phyloP scores from a whole-genome alignment of 1,284 basidiomycete species.

The Mycosarcoma maydis region DNA sequence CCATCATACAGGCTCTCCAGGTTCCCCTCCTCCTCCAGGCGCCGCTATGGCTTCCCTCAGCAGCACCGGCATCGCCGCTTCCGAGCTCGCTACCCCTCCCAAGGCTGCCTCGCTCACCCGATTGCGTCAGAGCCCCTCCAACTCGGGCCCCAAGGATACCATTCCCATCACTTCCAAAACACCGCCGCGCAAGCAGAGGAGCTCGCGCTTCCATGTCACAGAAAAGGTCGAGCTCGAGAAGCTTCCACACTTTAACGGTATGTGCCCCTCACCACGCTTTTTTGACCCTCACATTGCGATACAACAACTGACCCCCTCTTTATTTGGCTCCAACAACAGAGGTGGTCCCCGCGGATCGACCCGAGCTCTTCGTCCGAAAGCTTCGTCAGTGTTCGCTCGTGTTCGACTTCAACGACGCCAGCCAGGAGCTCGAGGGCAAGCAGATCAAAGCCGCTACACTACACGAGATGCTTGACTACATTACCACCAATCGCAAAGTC shows the following conservation, averaged over 20 bases:
- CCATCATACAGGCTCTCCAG: conserved; percentile 50
- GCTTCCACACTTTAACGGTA: conserved; percentile 90
- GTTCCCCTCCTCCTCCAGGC: conserved; percentile 55
- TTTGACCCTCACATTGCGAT: background rate
- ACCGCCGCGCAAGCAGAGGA: conserved; percentile 65
- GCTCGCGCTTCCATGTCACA: conserved; percentile 85
- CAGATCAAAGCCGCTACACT: conserved; percentile 98
- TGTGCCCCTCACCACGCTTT: conserved; percentile 65
- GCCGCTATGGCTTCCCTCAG: conserved; percentile 49
- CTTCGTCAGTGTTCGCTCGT: conserved; percentile 94
- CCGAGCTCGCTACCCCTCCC: conserved; percentile 53
- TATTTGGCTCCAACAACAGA: conserved; percentile 71
- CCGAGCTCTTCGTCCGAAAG: conserved; percentile 92
- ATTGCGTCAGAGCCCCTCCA: conserved; percentile 48
- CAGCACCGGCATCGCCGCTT: conserved; percentile 42
- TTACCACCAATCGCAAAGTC: conserved; percentile 93
- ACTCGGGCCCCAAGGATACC: conserved; percentile 60
- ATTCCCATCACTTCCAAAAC: conserved; percentile 63
- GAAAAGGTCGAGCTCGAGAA: conserved; percentile 96
- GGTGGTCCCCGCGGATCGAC: conserved; percentile 85
- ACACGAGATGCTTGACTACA: conserved; percentile 99
- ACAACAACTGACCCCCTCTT: background rate
- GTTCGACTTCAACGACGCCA: conserved; percentile 99
- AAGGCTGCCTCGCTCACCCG: conserved; percentile 58
- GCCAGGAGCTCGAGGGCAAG: conserved; percentile 93